phyloP scores from a whole-genome alignment of 106 monocot genomes.

The Cymbidium sinense region DNA sequence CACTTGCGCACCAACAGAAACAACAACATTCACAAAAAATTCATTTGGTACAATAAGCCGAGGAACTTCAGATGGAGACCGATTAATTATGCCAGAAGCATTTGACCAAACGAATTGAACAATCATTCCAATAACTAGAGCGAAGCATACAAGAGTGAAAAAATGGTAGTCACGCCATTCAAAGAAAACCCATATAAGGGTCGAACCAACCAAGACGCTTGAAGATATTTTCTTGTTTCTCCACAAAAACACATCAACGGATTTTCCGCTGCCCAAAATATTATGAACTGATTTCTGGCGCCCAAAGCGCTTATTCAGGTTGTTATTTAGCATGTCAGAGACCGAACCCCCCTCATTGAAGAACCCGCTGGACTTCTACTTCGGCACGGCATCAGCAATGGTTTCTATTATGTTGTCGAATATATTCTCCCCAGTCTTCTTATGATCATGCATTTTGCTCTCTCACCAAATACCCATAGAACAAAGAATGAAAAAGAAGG shows the following conservation, averaged over 20 bases:
- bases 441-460: slow-evolving; percentile 51
- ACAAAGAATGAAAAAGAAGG: neutral
- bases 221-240: slow-evolving; percentile 84
- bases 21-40: slow-evolving; percentile 62
- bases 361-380: slow-evolving; percentile 58
- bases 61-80: slow-evolving; percentile 61
- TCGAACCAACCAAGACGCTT: slow-evolving; percentile 47
- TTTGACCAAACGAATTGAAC: slow-evolving; percentile 72
- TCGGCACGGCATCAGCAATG: slow-evolving; percentile 46
- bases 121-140: slow-evolving; percentile 52
- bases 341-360: slow-evolving; percentile 34
- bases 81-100: slow-evolving; percentile 47
- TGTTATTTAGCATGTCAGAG: slow-evolving; percentile 18
- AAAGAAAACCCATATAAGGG: slow-evolving; percentile 66
- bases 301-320: slow-evolving; percentile 61
- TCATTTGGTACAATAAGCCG: slow-evolving; percentile 73
- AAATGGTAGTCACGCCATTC: slow-evolving; percentile 92
- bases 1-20: slow-evolving; percentile 56
- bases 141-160: slow-evolving; percentile 52
- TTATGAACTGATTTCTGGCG: slow-evolving; percentile 67
- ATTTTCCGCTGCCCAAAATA: slow-evolving; percentile 77
- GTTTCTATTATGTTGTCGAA: slow-evolving; percentile 55
- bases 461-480: neutral
- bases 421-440: slow-evolving; percentile 46
- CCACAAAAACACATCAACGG: slow-evolving; percentile 85